Evolutionary conservation across 768 basidiomycete species (phyloP), one percentile per base, ranked within the genome.

Genomic region (Russula dissimulans): DNA sequence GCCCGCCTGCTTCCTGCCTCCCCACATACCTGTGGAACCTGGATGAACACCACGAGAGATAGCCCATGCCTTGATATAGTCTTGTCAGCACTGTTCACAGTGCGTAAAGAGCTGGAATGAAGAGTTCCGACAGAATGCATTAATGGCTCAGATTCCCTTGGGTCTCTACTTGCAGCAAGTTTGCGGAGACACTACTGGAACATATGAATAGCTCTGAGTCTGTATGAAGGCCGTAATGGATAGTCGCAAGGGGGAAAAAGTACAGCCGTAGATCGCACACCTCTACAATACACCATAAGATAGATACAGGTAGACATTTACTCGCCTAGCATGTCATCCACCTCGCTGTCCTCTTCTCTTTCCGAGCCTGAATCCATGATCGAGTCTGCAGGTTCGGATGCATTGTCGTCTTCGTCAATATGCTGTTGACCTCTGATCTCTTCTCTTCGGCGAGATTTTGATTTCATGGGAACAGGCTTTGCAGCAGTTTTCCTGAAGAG

Each of bases 271-370:
- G 56, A 62, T 62, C 61, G 41, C 51, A 47, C 44, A 53, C 18
- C 44, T 41, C 49, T 15, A 48, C 31, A n/a, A 43, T 36, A 43
- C 42, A 43, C 22, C 47, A 41, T 36, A 9, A 7, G 48, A 46
- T 32, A 26, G 10, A 26, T 26, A 7, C 38, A 34, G 17, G 44
- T 31, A 11, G 36, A 10, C 31, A 39, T 26, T 26, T 51, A 52
- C 44, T 61, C 51, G 51, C 51, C 65, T 22, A 65, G 48, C 62
- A 65, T 54, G 12, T 55, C 65, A 41, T 65, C 65, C 38, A 65
- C 65, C 56, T 65, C 64, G 1, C 48, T 53, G 34, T 63, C 62
- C 43, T 63, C 65, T 22, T 60, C 62, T 8, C 56, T 46, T 43
- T 54, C 61, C 15, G 55, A 47, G 14, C 56, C 62, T 4, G 65